Percentiles rank a stretch among this genome's conserved stretches.
These are phyloP conservation scores for Yamadazyma aaseri DNA, from an alignment of 1,139 yeast genomes.

Conservation along the genomic window DNA sequence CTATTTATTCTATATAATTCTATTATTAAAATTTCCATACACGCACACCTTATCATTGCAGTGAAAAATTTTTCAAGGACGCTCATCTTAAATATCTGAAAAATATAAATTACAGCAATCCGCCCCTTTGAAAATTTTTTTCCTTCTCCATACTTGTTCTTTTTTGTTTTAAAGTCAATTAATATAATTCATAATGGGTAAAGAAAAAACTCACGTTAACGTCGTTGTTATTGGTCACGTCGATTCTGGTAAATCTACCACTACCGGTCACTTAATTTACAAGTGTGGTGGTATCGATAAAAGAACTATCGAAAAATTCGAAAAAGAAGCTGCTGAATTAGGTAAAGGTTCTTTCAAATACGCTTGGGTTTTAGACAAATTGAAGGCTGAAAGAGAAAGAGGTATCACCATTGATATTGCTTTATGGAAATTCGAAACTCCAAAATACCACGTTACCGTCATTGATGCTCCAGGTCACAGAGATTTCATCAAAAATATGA, in stretches of 20 bases:
- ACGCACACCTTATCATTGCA: not conserved
- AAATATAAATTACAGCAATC: constrained; percentile 10
- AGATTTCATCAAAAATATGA: constrained; percentile 96
- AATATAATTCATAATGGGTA: constrained; percentile 51
- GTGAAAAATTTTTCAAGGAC: constrained; percentile 1
- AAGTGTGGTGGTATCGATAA: constrained; percentile 91
- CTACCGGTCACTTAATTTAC: constrained; percentile 98
- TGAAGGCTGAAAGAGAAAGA: constrained; percentile 95
- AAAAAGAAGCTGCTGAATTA: constrained; percentile 97
- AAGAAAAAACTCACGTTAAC: constrained; percentile 96
- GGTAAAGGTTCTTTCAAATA: constrained; percentile 98
- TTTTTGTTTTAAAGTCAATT: constrained; percentile 5
- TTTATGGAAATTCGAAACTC: constrained; percentile 95
- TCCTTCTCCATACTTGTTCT: constrained; percentile 6
- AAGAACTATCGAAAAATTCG: constrained; percentile 98
- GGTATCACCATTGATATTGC: constrained; percentile 96
- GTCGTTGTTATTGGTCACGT: constrained; percentile 99
- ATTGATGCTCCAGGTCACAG: constrained; percentile 97
- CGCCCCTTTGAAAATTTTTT: constrained; percentile 11
- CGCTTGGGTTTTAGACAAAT: constrained; percentile 96
- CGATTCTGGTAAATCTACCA: constrained; percentile 87
- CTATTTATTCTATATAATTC: not conserved
- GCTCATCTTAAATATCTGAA: constrained; percentile 1
- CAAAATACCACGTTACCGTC: constrained; percentile 89
- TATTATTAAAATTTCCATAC: not conserved